Evolutionary conservation across 164 flowering plant species (phyloP).

Genomic region (Tetracentron sinense): DNA sequence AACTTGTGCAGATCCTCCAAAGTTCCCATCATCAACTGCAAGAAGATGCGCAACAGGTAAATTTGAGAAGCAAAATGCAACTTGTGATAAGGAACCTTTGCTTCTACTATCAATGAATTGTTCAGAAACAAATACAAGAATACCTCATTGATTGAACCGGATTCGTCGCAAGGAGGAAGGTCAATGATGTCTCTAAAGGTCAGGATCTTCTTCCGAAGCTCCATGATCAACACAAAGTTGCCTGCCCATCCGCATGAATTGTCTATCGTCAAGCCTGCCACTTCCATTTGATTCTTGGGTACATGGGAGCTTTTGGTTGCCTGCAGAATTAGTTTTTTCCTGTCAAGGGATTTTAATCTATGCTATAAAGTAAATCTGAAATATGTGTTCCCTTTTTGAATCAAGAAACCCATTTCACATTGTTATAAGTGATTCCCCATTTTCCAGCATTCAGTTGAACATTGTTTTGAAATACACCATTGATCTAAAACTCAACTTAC

Average conservation of each 20-base stretch:
- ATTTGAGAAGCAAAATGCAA: background rate
- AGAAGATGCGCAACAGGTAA: constrained; percentile 1
- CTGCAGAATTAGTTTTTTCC: constrained; percentile 8
- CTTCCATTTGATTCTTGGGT: constrained; percentile 20
- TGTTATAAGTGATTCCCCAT: no score
- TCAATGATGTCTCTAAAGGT: constrained; percentile 65
- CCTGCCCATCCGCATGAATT: constrained; percentile 26
- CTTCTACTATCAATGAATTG: background rate
- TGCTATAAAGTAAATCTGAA: background rate
- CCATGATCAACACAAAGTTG: constrained; percentile 37
- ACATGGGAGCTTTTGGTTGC: constrained; percentile 4
- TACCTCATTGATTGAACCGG: constrained; percentile 50
- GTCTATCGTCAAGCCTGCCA: constrained; percentile 10
- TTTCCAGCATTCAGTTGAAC: background rate
- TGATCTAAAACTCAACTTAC: no score
- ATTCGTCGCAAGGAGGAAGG: constrained; percentile 48
- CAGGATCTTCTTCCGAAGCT: constrained; percentile 55
- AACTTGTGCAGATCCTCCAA: constrained; percentile 53
- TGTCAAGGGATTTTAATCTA: background rate
- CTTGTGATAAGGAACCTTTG: background rate
- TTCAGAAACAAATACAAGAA: constrained; percentile 4
- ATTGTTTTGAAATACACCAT: background rate
- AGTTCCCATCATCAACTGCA: constrained; percentile 55
- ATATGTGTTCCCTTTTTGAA: background rate
- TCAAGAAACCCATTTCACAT: background rate